Evolutionary conservation across 805 yeast genomes (phyloP), one percentile per base, ranked within the genome.

Genomic region (Yamadazyma laniorum): DNA sequence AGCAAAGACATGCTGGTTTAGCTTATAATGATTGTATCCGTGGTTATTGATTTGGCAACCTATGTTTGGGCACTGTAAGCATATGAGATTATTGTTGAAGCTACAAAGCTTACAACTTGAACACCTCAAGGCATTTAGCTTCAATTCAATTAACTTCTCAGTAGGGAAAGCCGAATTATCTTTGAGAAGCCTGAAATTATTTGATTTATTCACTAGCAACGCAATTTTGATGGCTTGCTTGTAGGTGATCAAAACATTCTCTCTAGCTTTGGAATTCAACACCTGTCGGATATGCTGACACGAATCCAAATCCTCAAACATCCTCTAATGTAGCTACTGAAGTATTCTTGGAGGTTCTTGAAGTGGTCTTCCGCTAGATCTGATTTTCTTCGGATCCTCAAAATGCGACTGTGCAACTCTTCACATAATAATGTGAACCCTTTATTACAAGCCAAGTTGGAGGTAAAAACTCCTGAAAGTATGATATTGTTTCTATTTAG

Each of bases 11-110:
- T 67, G 72, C 37, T 56, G 59, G 33, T 55, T 58, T 12, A 50
- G 34, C 44, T 55, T 60, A 40, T 58, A 65, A 48, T 64, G 70
- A 15, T 49, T 38, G 37, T 51, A 48, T 5, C 62, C 64, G 45
- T 66, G 71, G 34, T 50, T 43, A 13, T 61, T 52, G 23, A 29
- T 23, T 29, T 35, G 39, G 54, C 95, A 85, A 1, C 91, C 91
- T 38, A 82, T 77, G 53, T 77, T 79, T 1, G 89, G 83, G 55
- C 95, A 85, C 53, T 84, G 90, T 27, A 85, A 57, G 56, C 95
- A 85, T 17, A 67, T 62, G 70, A 84, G 75, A 50, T 72, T 80
- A 17, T 67, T 50, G 44, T 67, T 52, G 51, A 72, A 67, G 48
- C 70, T 56, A 31, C 53, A 53, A 18, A 63, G 49, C 7, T 59